These are phyloP conservation scores for Penicillium dipodomyicola DNA, from an alignment of 495 filamentous ascomycete genomes.

Conservation along the genomic window DNA sequence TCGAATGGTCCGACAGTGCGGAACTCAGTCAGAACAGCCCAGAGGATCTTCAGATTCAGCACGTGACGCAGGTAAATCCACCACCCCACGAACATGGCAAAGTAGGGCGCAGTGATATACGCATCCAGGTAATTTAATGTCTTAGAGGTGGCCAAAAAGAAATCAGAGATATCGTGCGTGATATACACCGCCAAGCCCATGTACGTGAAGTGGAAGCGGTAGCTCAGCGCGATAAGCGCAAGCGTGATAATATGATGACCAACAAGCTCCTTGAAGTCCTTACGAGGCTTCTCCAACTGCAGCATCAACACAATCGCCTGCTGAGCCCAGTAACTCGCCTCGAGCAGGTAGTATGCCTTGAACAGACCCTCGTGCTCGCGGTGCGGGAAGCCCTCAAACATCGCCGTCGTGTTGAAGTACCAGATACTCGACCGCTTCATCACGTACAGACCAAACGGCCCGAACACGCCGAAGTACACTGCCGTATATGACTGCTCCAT, in stretches of 20 bases:
- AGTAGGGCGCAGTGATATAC: conserved; percentile 74
- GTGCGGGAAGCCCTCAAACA: conserved; percentile 93
- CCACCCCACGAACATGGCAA: conserved; percentile 72
- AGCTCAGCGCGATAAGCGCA: conserved; percentile 82
- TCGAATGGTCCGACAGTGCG: conserved; percentile 83
- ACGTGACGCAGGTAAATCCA: conserved; percentile 95
- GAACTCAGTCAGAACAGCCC: conserved; percentile 83
- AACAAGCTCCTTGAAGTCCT: conserved; percentile 95
- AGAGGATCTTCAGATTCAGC: conserved; percentile 85
- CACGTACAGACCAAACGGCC: conserved; percentile 85
- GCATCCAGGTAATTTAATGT: conserved; percentile 89
- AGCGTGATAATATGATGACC: conserved; percentile 92
- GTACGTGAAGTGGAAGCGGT: conserved; percentile 97
- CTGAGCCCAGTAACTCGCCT: conserved; percentile 95
- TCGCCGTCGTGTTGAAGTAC: conserved; percentile 92
- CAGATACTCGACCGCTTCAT: conserved; percentile 91
- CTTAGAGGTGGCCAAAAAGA: conserved; percentile 96
- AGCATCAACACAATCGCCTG: conserved; percentile 87
- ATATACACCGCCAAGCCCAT: conserved; percentile 97
- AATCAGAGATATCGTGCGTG: conserved; percentile 93
- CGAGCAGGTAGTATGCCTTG: conserved; percentile 96
- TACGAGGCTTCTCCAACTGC: conserved; percentile 89
- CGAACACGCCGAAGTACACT: conserved; percentile 86
- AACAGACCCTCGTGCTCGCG: conserved; percentile 78
- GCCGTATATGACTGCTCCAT: conserved; percentile 98